Evolutionary conservation across 495 filamentous ascomycete genomes (phyloP), one percentile per base, ranked within the genome.

Genomic region (Apiosordaria backusii): DNA sequence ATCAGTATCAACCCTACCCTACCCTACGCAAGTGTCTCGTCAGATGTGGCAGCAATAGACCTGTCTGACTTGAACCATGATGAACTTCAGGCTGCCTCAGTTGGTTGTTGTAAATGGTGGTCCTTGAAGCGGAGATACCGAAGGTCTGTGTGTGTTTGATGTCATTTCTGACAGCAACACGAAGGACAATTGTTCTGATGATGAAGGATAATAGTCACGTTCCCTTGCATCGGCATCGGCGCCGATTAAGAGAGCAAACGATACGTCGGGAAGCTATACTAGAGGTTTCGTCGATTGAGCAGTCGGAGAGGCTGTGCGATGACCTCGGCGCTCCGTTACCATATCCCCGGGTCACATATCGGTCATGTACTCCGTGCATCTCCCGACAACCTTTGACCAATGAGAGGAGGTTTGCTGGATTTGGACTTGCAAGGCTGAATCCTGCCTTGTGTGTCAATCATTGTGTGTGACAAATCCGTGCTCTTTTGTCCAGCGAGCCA

Each of bases 371-470:
- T 21, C n/a, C 13, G 2, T 35, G 13, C 24, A 60, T 50, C 4
- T 22, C 60, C 19, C 21, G 18, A 22, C 27, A 50, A 4, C 24
- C 29, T 52, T 35, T 24, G 13, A 50, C 60, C 60, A 50, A 62
- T 62, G 35, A 50, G 35, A 22, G 15, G 10, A 23, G 2, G 60
- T 15, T 35, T 50, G 16, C 57, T 16, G n/a, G 26, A 27, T 10
- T 16, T 4, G 57, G 57, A 27, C 16, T 24, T 18, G 23, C 24
- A 25, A 59, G 57, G 57, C 57, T 59, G 57, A 59, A 59, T 59
- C 57, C 23, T 57, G 53, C 53, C 19, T 21, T 57, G 35, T 45
- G 16, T 13, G 35, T 45, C 35, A 45, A 45, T 15, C 16, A 45
- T n/a, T n/a, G n/a, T 13, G 35, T 45, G 35, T 45, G 35, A 45